phyloP scores from a whole-genome alignment of 73 alveolate species.

The Stentor roeselii region DNA sequence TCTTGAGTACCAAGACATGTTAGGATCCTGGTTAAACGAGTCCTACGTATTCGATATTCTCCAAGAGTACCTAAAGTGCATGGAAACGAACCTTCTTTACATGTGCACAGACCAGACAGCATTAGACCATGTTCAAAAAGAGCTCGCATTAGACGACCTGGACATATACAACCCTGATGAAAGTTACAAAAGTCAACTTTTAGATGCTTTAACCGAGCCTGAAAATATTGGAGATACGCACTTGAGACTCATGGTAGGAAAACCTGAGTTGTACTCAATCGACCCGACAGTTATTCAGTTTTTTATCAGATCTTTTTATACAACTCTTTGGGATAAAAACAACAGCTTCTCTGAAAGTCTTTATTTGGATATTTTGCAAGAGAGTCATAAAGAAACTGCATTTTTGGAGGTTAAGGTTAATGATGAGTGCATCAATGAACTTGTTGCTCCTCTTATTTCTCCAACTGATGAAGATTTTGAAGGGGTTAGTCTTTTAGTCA shows the following conservation, averaged over 20 bases:
- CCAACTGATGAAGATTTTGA: slow-evolving; percentile 40
- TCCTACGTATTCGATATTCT: slow-evolving; percentile 10
- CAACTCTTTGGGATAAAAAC: slow-evolving; percentile 56
- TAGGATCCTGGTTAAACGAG: slow-evolving; percentile 12
- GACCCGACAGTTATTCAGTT: slow-evolving; percentile 51
- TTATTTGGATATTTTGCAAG: slow-evolving; percentile 56
- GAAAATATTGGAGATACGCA: slow-evolving; percentile 70
- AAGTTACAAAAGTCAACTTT: slow-evolving; percentile 36
- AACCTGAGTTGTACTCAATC: slow-evolving; percentile 62
- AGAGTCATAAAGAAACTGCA: slow-evolving; percentile 69
- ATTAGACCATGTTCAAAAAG: slow-evolving; percentile 52
- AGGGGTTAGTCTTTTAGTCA: slow-evolving; percentile 42
- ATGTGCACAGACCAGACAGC: slow-evolving; percentile 76
- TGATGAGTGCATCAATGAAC: slow-evolving; percentile 53
- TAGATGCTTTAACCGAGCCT: slow-evolving; percentile 51
- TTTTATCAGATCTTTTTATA: slow-evolving; percentile 49
- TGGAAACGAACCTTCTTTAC: slow-evolving; percentile 56
- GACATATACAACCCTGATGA: slow-evolving; percentile 23
- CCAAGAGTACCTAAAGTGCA: slow-evolving; percentile 35
- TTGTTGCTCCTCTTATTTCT: slow-evolving; percentile 55
- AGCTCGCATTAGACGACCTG: slow-evolving; percentile 49
- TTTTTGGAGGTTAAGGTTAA: slow-evolving; percentile 67
- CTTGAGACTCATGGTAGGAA: slow-evolving; percentile 43
- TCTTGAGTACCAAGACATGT: slow-evolving; percentile 51
- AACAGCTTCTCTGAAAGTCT: slow-evolving; percentile 41